Conservation (phyloP, 176 grass and related monocot genomes). For the Avena eriantha region DNA sequence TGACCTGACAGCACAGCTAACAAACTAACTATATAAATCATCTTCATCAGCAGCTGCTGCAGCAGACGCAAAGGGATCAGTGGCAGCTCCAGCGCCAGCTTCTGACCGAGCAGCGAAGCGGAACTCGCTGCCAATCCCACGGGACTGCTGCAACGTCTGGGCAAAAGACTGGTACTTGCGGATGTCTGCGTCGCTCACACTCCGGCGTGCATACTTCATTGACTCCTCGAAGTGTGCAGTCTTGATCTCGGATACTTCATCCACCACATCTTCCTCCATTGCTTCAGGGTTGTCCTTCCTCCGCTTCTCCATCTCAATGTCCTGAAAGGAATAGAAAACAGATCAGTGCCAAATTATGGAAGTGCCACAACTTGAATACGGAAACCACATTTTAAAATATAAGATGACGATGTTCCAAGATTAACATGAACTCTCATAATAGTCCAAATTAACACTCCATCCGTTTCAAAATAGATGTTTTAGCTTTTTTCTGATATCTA, state of each 20-base stretch:
- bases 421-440: no score
- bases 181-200: slow-evolving; percentile 85
- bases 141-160: slow-evolving; percentile 87
- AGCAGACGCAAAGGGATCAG: neutral
- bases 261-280: slow-evolving; percentile 82
- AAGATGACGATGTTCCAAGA: neutral
- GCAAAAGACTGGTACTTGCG: slow-evolving; percentile 88
- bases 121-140: slow-evolving; percentile 84
- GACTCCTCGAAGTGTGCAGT: slow-evolving; percentile 82
- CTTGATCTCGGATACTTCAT: slow-evolving; percentile 81
- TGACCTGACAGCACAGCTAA: no score
- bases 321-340: slow-evolving; percentile 45
- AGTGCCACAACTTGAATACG: neutral
- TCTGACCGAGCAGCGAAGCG: slow-evolving; percentile 63
- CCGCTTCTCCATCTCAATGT: slow-evolving; percentile 77
- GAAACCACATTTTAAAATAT: neutral
- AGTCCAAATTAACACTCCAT: no score
- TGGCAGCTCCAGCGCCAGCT: neutral
- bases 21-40: neutral
- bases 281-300: slow-evolving; percentile 75
- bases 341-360: neutral
- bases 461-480: no score
- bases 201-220: slow-evolving; percentile 86
- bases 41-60: slow-evolving; percentile 67
- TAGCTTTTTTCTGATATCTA: no score